Evolutionary conservation across 768 basidiomycete species (phyloP), one percentile per base, ranked within the genome.

Genomic region (Xerocomellus dryophilus): DNA sequence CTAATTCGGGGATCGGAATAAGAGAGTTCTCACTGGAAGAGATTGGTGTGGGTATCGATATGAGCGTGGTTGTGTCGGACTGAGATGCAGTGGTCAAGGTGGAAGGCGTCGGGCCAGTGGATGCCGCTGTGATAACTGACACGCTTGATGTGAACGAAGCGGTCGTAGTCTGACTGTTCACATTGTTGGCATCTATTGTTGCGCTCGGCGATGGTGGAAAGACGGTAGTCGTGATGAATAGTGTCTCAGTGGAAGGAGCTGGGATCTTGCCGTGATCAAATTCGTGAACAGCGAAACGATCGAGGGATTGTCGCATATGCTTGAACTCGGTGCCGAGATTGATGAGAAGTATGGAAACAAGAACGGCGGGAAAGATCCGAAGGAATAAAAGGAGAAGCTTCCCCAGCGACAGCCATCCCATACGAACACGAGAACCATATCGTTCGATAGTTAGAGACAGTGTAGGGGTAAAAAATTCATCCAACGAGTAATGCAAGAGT

Each of bases 391-490:
- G 58, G 52, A 59, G 52, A 25, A 57, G 9, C 23, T 54, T 62
- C 39, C 57, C 50, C 25, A 59, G 48, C 12, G 53, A 54, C 14
- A 47, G 20, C 45, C 55, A 56, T 48, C 60, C 47, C 44, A 50
- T 47, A 48, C 18, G 47, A 52, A 57, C 7, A 31, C 25, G 50
- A 15, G 58, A 31, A 38, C 47, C 27, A 18, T 52, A 17, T 5
- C 47, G 57, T 45, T 59, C 58, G 20, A 51, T 46, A 15, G 61
- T 61, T 23, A 85, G 49, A 39, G 74, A 76, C 12, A 88, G 65
- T 21, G 72, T 74, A 4, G 87, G 84, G 61, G 79, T 76, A 66
- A 84, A 86, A 61, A 78, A 81, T 57, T 76, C 80, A 50, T 78
- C 77, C 61, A 81, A 65, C 15, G 78, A 80, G 62, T 80, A 84